These are phyloP conservation scores for Neurospora pannonica DNA, from an alignment of 495 filamentous ascomycete genomes.

Conservation along the genomic window DNA sequence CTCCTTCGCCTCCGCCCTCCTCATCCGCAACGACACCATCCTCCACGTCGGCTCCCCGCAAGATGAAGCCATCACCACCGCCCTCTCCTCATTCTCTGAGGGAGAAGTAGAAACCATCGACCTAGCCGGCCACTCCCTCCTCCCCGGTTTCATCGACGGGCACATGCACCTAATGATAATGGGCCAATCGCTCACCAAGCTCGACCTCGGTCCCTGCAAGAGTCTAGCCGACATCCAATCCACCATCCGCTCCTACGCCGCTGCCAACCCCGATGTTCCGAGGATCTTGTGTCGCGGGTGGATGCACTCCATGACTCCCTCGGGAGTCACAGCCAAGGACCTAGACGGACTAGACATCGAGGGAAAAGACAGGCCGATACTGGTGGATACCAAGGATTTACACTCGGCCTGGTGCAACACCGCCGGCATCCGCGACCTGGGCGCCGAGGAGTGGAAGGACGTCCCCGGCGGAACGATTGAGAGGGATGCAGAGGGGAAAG, in stretches of 20 bases:
- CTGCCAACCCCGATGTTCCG: conserved; percentile 35
- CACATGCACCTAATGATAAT: conserved; percentile 56
- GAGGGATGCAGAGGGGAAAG: conserved; percentile 40
- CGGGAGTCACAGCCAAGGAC: conserved; percentile 41
- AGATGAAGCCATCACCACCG: conserved; percentile 23
- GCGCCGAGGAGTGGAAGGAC: conserved; percentile 36
- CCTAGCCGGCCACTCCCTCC: conserved; percentile 38
- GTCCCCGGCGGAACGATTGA: conserved; percentile 49
- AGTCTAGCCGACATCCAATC: conserved; percentile 44
- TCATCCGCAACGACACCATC: conserved; percentile 27
- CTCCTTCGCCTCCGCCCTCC: conserved; percentile 30
- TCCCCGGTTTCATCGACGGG: conserved; percentile 57
- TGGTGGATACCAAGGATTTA: conserved; percentile 52
- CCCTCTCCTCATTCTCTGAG: conserved; percentile 9
- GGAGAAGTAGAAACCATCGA: conserved; percentile 25
- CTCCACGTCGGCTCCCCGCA: conserved; percentile 32
- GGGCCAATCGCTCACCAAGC: conserved; percentile 49
- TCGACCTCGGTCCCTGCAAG: conserved; percentile 44
- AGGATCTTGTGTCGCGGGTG: conserved; percentile 50
- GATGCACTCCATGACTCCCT: conserved; percentile 51
- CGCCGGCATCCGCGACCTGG: conserved; percentile 43
- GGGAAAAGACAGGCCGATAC: conserved; percentile 41
- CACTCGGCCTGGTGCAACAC: conserved; percentile 56
- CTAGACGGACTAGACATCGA: conserved; percentile 47
- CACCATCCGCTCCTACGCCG: conserved; percentile 41